Conservation (phyloP, 352 stramenopile species). For the Pythium chondricola region DNA sequence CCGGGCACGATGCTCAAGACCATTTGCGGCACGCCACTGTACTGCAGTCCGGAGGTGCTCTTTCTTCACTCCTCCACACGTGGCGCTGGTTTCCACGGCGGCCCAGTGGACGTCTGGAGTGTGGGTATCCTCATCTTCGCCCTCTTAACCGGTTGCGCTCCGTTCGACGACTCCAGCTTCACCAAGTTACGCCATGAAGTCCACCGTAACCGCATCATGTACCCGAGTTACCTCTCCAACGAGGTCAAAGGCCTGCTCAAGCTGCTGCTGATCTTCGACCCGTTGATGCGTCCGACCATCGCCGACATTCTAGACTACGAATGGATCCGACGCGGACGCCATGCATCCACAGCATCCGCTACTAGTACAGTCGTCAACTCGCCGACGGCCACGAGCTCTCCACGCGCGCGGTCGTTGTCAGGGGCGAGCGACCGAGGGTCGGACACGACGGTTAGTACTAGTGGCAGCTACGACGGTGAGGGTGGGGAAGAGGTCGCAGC, state of each 20-base stretch:
- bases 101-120: slow-evolving; percentile 73
- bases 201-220: slow-evolving; percentile 61
- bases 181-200: slow-evolving; percentile 54
- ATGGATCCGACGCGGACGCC: slow-evolving; percentile 36
- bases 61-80: slow-evolving; percentile 44
- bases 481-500: neutral
- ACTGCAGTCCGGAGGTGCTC: slow-evolving; percentile 76
- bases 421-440: slow-evolving; percentile 30
- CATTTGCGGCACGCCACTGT: slow-evolving; percentile 75
- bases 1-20: slow-evolving; percentile 61
- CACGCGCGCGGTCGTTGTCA: slow-evolving; percentile 32
- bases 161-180: slow-evolving; percentile 77
- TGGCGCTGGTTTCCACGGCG: slow-evolving; percentile 43
- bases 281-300: slow-evolving; percentile 48
- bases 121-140: slow-evolving; percentile 76
- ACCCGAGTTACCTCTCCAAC: slow-evolving; percentile 53
- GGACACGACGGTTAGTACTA: slow-evolving; percentile 51
- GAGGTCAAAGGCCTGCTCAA: slow-evolving; percentile 63
- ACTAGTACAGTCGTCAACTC: too few species aligned
- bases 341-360: too few species aligned
- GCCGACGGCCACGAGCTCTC: slow-evolving; percentile 1
- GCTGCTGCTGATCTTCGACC: slow-evolving; percentile 54
- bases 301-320: slow-evolving; percentile 51
- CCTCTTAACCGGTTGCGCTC: slow-evolving; percentile 72
- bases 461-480: slow-evolving; percentile 37